Conservation (phyloP, 306 rosid genomes). For the Corylus heterophylla region DNA sequence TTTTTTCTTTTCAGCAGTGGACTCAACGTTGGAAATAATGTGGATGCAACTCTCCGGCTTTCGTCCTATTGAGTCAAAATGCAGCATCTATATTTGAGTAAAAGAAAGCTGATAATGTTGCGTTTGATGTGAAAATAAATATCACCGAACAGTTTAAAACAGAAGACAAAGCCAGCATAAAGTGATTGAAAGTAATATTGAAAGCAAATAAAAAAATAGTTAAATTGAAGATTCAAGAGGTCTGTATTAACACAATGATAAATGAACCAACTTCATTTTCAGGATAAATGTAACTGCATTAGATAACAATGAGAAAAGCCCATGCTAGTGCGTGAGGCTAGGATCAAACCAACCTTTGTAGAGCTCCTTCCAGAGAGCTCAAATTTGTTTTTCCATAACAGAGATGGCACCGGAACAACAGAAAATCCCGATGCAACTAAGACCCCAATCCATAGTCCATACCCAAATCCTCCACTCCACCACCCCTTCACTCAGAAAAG, state of each 20-base stretch:
- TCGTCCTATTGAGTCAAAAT: slow-evolving; percentile 63
- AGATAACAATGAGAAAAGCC: slow-evolving; percentile 1
- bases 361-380: slow-evolving; percentile 53
- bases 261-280: not conserved
- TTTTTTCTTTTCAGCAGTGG: slow-evolving; percentile 67
- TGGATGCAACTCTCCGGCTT: slow-evolving; percentile 77
- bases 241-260: not conserved
- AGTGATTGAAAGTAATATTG: not conserved
- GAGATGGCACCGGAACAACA: slow-evolving; percentile 82
- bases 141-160: not conserved
- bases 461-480: slow-evolving; percentile 98
- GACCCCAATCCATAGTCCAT: slow-evolving; percentile 91
- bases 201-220: not conserved
- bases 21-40: slow-evolving; percentile 73
- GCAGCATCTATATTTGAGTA: slow-evolving; percentile 18
- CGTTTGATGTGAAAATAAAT: not conserved
- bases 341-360: slow-evolving; percentile 61
- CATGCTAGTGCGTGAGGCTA: slow-evolving; percentile 6
- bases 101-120: slow-evolving; percentile 1
- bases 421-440: slow-evolving; percentile 81
- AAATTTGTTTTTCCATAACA: slow-evolving; percentile 73
- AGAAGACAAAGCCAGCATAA: not conserved
- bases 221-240: not conserved
- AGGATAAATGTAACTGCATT: not conserved
- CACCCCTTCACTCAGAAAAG: slow-evolving; percentile 63